Evolutionary conservation across 306 rosid genomes (phyloP).

Genomic region (Cucurbita moschata): DNA sequence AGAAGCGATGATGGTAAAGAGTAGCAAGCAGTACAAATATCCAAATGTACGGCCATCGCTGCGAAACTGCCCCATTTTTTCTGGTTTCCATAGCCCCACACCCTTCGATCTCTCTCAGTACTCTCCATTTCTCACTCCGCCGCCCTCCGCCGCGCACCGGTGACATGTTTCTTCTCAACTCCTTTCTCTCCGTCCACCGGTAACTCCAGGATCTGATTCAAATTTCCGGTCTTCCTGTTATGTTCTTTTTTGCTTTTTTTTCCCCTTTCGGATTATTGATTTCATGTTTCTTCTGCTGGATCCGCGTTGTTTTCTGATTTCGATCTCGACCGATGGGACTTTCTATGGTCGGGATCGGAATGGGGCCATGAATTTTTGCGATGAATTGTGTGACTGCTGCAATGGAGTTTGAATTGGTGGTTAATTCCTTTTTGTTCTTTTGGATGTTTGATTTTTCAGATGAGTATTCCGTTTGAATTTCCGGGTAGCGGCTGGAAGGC

Average conservation of each 20-base stretch:
- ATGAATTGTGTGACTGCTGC: neutral
- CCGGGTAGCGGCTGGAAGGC: neutral
- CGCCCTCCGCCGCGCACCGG: neutral
- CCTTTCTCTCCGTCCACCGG: neutral
- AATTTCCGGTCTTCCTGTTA: slow-evolving; percentile 2
- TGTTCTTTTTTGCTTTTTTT: neutral
- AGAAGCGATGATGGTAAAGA: slow-evolving; percentile 1
- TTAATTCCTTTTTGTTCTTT: neutral
- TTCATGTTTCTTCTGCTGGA: slow-evolving; percentile 6
- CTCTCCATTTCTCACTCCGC: neutral
- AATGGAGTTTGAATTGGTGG: neutral
- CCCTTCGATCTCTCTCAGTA: neutral
- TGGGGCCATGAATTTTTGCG: neutral
- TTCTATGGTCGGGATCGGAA: neutral
- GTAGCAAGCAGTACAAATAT: neutral
- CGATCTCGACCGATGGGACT: neutral
- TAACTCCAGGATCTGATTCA: neutral
- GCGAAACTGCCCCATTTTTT: slow-evolving; percentile 3
- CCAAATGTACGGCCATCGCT: slow-evolving; percentile 9
- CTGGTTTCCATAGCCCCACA: slow-evolving; percentile 5
- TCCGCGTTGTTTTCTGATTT: neutral
- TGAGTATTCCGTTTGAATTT: slow-evolving; percentile 1
- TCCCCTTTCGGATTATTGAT: neutral
- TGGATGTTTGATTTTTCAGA: neutral
- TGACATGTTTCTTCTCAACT: neutral